Conservation (phyloP, 148 eudicot species). For the Heliosperma pusillum region DNA sequence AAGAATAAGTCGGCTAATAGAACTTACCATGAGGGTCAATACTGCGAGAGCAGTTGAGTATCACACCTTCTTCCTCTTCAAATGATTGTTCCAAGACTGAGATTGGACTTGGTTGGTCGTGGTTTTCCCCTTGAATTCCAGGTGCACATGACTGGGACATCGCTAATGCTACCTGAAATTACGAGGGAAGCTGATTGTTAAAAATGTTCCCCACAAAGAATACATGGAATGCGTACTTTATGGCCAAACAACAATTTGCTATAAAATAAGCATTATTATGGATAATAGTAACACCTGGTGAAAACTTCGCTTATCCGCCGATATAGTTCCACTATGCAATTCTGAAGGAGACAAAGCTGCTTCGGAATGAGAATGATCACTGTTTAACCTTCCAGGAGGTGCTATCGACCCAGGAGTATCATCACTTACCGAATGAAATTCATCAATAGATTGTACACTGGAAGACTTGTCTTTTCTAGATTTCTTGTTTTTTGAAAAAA, state of each 20-base stretch:
- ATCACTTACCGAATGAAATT: constrained; percentile 24
- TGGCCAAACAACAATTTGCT: neutral
- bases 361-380: constrained; percentile 23
- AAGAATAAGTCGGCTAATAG: neutral
- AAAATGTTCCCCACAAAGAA: neutral
- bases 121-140: constrained; percentile 51
- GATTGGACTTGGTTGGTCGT: constrained; percentile 91
- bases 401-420: constrained; percentile 18
- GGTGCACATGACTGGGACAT: constrained; percentile 31
- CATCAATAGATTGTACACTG: constrained; percentile 34
- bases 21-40: constrained; percentile 50
- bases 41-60: constrained; percentile 34
- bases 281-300: constrained; percentile 47
- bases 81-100: constrained; percentile 71
- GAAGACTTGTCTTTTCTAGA: constrained; percentile 45
- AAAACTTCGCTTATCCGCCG: constrained; percentile 33
- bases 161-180: constrained; percentile 45
- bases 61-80: constrained; percentile 56
- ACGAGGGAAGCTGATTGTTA: constrained; percentile 6
- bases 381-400: constrained; percentile 32
- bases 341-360: constrained; percentile 32
- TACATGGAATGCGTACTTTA: neutral
- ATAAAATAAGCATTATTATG: neutral
- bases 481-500: constrained; percentile 71
- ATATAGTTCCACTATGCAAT: constrained; percentile 27